Base-by-base conservation (phyloP, 208 protist genomes). In the Trypanosoma rangeli region DNA sequence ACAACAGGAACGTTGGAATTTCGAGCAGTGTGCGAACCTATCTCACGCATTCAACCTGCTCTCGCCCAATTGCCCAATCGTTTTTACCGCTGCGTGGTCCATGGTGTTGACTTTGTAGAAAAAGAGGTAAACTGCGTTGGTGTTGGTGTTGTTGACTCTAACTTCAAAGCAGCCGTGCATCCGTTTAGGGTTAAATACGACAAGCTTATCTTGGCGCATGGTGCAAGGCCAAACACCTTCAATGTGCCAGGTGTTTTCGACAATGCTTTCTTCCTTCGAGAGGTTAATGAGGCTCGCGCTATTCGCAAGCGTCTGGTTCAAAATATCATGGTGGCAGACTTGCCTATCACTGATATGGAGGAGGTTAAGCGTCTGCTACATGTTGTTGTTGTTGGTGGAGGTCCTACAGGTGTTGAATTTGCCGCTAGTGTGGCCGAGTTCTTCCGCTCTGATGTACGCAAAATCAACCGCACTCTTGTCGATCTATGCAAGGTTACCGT, bases 1-100 rank as follows among this genome's bases (percentile, higher is more conserved):
- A 93, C 90, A 42, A 93, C 91, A 10, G 95, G 95, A n/a, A 96
- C 93, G 24, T 79, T 97, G 5, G 93, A 97, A 78, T 95, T 97
- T 69, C 81, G 95, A 59, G 82, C 87, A 18, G 87, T 97, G 13
- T 91, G 89, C 58, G 91, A 98, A 80, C 89, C 92, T 49, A 94
- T 97, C 67, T 79, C 67, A 35, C 84, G 86, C 66, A 90, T 95
- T 62, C 74, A 87, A 60, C 93, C 89, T 24, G 82, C 88, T 10
- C 90, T 97, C n/a, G 92, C 87, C 12, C 80, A 87, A 49, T 76
- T 82, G 44, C 86, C 83, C 4, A 78, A 94, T 56, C 83, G 92
- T 68, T 93, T 93, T 71, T 89, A 90, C 58, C 81, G 83, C 20
- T 87, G 80, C 48, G 73, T 94, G 61, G 83, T 92, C 31, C 83